Conservation (phyloP, 2,329 filamentous ascomycete species). For the Penicillium freii region DNA sequence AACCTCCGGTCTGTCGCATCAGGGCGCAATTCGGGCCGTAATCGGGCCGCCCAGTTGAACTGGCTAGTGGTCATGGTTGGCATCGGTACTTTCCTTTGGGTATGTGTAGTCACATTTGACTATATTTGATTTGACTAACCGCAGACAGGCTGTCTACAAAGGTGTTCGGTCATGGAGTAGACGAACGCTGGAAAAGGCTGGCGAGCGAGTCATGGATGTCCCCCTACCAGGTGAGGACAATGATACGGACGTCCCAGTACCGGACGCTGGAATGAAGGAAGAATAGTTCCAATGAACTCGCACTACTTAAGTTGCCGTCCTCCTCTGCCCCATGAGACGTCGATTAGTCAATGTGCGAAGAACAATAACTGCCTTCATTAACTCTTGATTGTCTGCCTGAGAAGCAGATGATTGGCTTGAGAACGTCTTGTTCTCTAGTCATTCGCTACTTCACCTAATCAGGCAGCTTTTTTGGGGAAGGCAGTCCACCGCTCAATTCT, state of each 20-base stretch:
- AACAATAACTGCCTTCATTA: constrained; percentile 50
- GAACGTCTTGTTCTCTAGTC: constrained; percentile 37
- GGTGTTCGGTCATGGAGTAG: constrained; percentile 71
- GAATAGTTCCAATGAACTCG: constrained; percentile 45
- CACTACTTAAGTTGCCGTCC: constrained; percentile 97
- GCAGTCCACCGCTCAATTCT: constrained; percentile 30
- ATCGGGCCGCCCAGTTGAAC: constrained; percentile 74
- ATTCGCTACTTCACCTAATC: constrained; percentile 25
- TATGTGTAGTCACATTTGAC: constrained; percentile 47
- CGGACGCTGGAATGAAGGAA: constrained; percentile 43
- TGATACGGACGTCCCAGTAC: constrained; percentile 37
- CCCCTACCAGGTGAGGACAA: constrained; percentile 54
- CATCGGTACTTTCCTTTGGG: constrained; percentile 72
- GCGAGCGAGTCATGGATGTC: constrained; percentile 79
- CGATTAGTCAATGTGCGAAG: constrained; percentile 97
- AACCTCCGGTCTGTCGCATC: constrained; percentile 65
- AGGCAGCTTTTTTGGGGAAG: constrained; percentile 30
- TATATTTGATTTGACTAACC: constrained; percentile 18
- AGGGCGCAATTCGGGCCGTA: constrained; percentile 62
- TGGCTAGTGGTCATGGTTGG: constrained; percentile 78
- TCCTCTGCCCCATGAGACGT: constrained; percentile 72
- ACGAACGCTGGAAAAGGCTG: constrained; percentile 70
- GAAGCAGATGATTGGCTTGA: constrained; percentile 22
- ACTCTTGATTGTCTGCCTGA: constrained; percentile 30
- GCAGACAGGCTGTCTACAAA: constrained; percentile 71